Base-by-base conservation (phyloP, 495 filamentous ascomycete species). In the Penicillium soppii region DNA sequence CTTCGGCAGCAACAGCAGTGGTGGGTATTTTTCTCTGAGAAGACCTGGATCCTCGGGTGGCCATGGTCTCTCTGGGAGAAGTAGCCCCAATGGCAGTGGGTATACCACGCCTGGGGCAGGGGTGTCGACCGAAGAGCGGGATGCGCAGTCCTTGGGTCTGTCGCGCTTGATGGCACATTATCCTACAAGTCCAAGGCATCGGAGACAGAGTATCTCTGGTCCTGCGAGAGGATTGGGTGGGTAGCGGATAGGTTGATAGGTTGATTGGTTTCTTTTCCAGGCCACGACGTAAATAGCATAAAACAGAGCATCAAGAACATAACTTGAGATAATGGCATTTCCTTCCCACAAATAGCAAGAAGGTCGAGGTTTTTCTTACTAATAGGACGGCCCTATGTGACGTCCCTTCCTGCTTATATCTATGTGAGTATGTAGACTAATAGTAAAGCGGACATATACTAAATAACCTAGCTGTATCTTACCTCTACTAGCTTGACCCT, bases 21-120 rank as follows among this genome's bases (percentile, higher is more conserved):
- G 57, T 17, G 61, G 68, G 0, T 73, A 70, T 55, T 71, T 71
- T 36, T 50, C 62, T 16, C 39, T 67, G 8, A 53, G 45, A 21
- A 45, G 45, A 19, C 52, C 53, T 25, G 56, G 52, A 6, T 36
- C 35, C n/a, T 39, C 39, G 27, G 44, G 48, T 7, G 43, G 46
- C 7, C 44, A 54, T 20, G 19, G 51, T 3, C 37, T 40, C 5
- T 63, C 53, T 22, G 41, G 32, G 23, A 53, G 46, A 37, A 55
- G 16, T 19, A 62, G 54, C 13, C 59, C 54, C 0, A 62, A 33
- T 37, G 49, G 50, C 27, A 72, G 65, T 47, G 56, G 63, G 13
- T 56, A 53, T 21, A 65, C 50, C 2, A 63, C 65, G 0, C 59
- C 65, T 3, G 62, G 54, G 0, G 37, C 37, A 17, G 47, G 43